Evolutionary conservation across 164 flowering plant species (phyloP), one percentile per base, ranked within the genome.

Genomic region (Litsea cubeba): DNA sequence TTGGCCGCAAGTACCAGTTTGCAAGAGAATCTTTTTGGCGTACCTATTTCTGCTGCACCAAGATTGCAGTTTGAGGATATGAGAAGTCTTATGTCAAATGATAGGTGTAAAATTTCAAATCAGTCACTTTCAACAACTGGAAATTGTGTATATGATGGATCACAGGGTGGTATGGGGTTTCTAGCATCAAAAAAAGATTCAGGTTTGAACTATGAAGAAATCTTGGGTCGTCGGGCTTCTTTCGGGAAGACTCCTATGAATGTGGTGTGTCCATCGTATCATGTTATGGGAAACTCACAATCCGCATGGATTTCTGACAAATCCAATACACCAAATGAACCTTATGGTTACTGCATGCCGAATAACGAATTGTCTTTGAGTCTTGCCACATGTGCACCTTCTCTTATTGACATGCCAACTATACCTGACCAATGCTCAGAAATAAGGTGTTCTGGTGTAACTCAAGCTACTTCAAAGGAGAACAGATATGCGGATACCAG

Each of bases 361-460:
- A 80, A 76, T 26, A 94, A 85, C 54, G 95, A 88, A 81, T 84
- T 91, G 32, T 86, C 92, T 20, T 76, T 89, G 25, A 90, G 90
- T 76, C 97, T 94, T 71, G 87, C 90, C 5, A 84, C 90, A 11
- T 79, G 81, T 24, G 80, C 80, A 23, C 85, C 88, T 46, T 76
- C 86, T 74, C 51, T 79, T 28, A 60, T 78, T 23, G 26, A 73
- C 62, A 69, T 79, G 30, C 68, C 78, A 32, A 58, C 51, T 49
- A 40, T 84, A 6, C 83, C 81, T 0, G 87, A 88, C 75, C 88
- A 84, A 69, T 79, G 83, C 75, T 86, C 92, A 0, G 91, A 85
- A 35, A 74, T 82, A 32, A 81, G 82, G 68, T 74, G 80, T 65
- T 80, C 88, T 23, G 78, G 75, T 71, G 73, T 77, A 8, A 71